Conservation (phyloP, 768 basidiomycete genomes). For the Mycena latifolia region DNA sequence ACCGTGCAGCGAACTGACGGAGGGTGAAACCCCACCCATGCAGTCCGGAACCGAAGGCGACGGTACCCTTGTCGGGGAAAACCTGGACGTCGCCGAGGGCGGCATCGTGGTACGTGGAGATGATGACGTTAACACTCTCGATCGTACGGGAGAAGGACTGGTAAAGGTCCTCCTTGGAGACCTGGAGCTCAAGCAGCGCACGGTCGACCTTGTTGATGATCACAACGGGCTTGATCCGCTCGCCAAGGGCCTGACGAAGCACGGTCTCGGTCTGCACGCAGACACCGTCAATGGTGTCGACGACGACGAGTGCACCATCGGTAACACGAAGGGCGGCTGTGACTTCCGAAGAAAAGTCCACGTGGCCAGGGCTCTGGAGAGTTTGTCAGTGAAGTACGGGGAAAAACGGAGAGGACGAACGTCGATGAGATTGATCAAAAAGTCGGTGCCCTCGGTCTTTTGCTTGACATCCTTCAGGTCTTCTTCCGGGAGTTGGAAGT, state of each 20-base stretch:
- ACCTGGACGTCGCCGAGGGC: slow-evolving; percentile 99
- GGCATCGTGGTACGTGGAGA: slow-evolving; percentile 97
- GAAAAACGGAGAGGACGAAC: slow-evolving; percentile 44
- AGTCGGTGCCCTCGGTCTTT: slow-evolving; percentile 93
- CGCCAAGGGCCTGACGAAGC: slow-evolving; percentile 94
- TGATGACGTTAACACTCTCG: slow-evolving; percentile 97
- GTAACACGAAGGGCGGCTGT: slow-evolving; percentile 99
- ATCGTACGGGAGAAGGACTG: slow-evolving; percentile 98
- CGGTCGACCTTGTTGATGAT: slow-evolving; percentile 99
- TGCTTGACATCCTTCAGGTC: slow-evolving; percentile 78
- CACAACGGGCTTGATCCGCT: slow-evolving; percentile 99
- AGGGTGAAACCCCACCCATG: slow-evolving; percentile 99
- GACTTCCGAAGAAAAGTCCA: slow-evolving; percentile 99
- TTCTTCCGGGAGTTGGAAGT: slow-evolving; percentile 95
- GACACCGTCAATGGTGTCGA: slow-evolving; percentile 99
- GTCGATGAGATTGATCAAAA: slow-evolving; percentile 99
- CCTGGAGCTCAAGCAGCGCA: slow-evolving; percentile 97
- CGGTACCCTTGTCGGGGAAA: slow-evolving; percentile 97
- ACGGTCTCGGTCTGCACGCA: slow-evolving; percentile 99
- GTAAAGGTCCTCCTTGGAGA: slow-evolving; percentile 96
- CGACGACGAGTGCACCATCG: slow-evolving; percentile 99
- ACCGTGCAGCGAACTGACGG: slow-evolving; percentile 94
- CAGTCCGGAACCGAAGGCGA: slow-evolving; percentile 99
- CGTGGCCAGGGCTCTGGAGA: slow-evolving; percentile 86
- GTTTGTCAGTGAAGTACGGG: not conserved